Conservation (phyloP, 225 moss, liverwort and hornwort genomes). For the Climacium dendroides region DNA sequence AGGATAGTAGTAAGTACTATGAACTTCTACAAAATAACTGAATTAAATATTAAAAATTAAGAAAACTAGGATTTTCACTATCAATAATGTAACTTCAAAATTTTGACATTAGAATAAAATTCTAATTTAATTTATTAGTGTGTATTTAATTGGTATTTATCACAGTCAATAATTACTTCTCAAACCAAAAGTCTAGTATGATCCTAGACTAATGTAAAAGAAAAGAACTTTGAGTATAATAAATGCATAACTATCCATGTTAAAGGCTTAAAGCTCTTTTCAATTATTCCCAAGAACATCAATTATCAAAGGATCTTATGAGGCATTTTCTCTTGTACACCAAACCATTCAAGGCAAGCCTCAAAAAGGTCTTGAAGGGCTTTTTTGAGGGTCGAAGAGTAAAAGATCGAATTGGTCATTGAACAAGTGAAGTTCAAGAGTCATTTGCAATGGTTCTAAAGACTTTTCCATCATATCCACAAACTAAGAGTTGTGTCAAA, state of each 20-base stretch:
- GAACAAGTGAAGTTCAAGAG: too few relatives aligned
- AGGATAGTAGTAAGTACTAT: accelerated
- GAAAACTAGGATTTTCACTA: not conserved
- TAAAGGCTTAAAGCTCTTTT: not conserved
- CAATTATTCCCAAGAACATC: too few relatives aligned
- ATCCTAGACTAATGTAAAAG: not conserved
- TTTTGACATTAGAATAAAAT: not conserved
- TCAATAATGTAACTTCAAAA: not conserved
- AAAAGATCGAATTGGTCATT: too few relatives aligned
- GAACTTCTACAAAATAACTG: not conserved
- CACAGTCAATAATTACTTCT: not conserved
- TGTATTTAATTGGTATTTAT: not conserved
- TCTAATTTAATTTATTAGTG: not conserved
- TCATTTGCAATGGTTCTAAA: too few relatives aligned
- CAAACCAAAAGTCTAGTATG: not conserved
- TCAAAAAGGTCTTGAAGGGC: too few relatives aligned
- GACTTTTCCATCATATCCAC: too few relatives aligned
- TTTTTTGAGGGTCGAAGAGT: too few relatives aligned
- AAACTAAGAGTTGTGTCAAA: too few relatives aligned
- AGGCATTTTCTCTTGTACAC: too few relatives aligned
- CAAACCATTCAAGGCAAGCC: too few relatives aligned
- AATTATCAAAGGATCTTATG: too few relatives aligned
- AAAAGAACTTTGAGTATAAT: not conserved
- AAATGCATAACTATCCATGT: accelerated
- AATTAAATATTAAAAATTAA: too few relatives aligned